These are phyloP conservation scores for Holtermanniella nyarrowii DNA, from an alignment of 768 basidiomycete genomes.

Conservation along the genomic window DNA sequence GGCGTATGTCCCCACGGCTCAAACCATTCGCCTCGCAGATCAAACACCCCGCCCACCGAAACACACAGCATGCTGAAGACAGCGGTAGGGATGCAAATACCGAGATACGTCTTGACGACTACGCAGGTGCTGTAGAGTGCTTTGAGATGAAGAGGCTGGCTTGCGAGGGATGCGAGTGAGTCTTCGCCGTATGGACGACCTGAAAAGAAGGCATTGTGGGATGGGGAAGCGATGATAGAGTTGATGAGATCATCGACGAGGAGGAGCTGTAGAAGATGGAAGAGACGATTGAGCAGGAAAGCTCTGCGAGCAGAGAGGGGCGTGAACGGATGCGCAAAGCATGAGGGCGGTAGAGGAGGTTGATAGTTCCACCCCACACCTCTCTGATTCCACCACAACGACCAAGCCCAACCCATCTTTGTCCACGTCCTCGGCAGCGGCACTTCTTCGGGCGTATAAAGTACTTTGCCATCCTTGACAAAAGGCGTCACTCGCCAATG, in stretches of 20 bases:
- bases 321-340: slow-evolving; percentile 13
- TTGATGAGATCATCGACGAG: slow-evolving; percentile 15
- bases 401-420: slow-evolving; percentile 23
- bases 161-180: slow-evolving; percentile 8
- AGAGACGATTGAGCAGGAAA: slow-evolving; percentile 6
- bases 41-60: slow-evolving; percentile 15
- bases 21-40: slow-evolving; percentile 25
- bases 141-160: slow-evolving; percentile 5
- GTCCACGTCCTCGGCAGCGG: slow-evolving; percentile 18
- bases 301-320: slow-evolving; percentile 7
- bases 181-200: slow-evolving; percentile 2
- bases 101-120: slow-evolving; percentile 8
- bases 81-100: slow-evolving; percentile 3
- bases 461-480: not conserved
- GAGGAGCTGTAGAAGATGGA: not conserved
- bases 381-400: slow-evolving; percentile 18
- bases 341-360: slow-evolving; percentile 13
- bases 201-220: slow-evolving; percentile 16
- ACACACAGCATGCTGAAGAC: slow-evolving; percentile 4
- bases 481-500: slow-evolving; percentile 8
- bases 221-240: slow-evolving; percentile 12
- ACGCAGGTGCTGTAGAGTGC: slow-evolving; percentile 17
- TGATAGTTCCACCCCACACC: slow-evolving; percentile 19
- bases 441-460: slow-evolving; percentile 16
- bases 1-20: slow-evolving; percentile 32